These are phyloP conservation scores for Saccharomycopsis microspora DNA, from an alignment of 805 yeast genomes.

Conservation along the genomic window DNA sequence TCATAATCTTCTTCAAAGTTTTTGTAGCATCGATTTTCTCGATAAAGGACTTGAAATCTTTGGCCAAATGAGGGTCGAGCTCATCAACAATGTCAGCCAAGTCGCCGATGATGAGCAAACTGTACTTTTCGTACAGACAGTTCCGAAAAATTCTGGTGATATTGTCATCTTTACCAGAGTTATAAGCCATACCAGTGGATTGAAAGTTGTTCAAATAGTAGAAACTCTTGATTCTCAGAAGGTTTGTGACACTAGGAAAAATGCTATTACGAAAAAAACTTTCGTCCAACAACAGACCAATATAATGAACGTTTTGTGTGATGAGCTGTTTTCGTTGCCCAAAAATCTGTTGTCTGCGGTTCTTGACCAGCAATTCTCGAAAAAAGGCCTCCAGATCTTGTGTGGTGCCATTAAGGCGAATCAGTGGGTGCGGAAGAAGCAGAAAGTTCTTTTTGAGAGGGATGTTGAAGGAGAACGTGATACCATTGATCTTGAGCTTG, in stretches of 20 bases:
- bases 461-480: slow-evolving; percentile 43
- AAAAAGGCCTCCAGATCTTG: background rate
- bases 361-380: background rate
- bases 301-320: slow-evolving; percentile 4
- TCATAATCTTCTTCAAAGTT: slow-evolving; percentile 10
- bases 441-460: slow-evolving; percentile 50
- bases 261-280: slow-evolving; percentile 9
- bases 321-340: background rate
- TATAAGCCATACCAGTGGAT: background rate
- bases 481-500: slow-evolving; percentile 38
- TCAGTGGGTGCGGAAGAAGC: slow-evolving; percentile 37
- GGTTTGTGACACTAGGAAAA: slow-evolving; percentile 14
- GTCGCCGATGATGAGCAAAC: slow-evolving; percentile 9
- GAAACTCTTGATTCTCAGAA: slow-evolving; percentile 7
- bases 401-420: background rate
- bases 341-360: background rate
- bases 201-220: slow-evolving; percentile 14
- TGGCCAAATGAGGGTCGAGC: slow-evolving; percentile 1
- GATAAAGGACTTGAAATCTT: slow-evolving; percentile 10
- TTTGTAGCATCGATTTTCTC: slow-evolving; percentile 10
- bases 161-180: background rate
- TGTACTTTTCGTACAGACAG: slow-evolving; percentile 5
- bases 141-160: slow-evolving; percentile 10
- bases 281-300: slow-evolving; percentile 14
- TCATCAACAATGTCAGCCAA: slow-evolving; percentile 6